Conservation (phyloP, 2,329 filamentous ascomycete species). For the Colletotrichum sp. region DNA sequence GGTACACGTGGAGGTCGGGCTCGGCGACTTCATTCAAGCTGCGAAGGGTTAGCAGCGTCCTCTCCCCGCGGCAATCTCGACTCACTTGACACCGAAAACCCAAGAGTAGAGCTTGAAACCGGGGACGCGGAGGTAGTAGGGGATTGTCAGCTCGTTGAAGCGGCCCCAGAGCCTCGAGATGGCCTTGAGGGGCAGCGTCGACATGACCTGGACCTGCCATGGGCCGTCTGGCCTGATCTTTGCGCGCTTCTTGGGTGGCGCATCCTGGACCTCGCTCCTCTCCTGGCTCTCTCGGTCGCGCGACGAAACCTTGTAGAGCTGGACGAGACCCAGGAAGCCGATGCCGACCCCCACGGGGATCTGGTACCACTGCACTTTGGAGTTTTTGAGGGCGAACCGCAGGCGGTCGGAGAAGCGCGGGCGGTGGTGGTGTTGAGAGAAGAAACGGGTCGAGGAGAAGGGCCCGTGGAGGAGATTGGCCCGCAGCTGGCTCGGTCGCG, state of each 20-base stretch:
- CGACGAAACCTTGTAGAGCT: conserved; percentile 77
- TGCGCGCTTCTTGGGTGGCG: conserved; percentile 55
- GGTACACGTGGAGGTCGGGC: conserved; percentile 85
- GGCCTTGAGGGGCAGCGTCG: conserved; percentile 87
- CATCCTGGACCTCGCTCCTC: conserved; percentile 48
- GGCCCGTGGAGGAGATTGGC: conserved; percentile 33
- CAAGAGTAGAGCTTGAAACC: conserved; percentile 92
- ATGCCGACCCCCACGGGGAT: conserved; percentile 89
- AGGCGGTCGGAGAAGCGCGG: conserved; percentile 58
- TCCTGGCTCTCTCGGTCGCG: conserved; percentile 59
- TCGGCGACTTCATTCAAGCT: conserved; percentile 87
- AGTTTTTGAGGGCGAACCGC: conserved; percentile 53
- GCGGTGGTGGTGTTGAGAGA: conserved; percentile 48
- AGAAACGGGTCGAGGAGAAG: conserved; percentile 33
- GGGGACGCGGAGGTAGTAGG: conserved; percentile 85
- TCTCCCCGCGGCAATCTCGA: not conserved
- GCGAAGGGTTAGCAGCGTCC: conserved; percentile 27
- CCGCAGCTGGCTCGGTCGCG: conserved; percentile 38
- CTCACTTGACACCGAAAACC: conserved; percentile 84
- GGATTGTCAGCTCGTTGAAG: conserved; percentile 89
- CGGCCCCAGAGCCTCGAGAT: conserved; percentile 87
- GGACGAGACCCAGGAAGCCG: conserved; percentile 80
- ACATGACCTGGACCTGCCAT: conserved; percentile 95
- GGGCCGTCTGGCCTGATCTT: conserved; percentile 83
- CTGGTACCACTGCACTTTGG: conserved; percentile 82